These are phyloP conservation scores for Chrysosporium queenslandicum DNA, from an alignment of 2,329 filamentous ascomycete genomes.

Conservation along the genomic window DNA sequence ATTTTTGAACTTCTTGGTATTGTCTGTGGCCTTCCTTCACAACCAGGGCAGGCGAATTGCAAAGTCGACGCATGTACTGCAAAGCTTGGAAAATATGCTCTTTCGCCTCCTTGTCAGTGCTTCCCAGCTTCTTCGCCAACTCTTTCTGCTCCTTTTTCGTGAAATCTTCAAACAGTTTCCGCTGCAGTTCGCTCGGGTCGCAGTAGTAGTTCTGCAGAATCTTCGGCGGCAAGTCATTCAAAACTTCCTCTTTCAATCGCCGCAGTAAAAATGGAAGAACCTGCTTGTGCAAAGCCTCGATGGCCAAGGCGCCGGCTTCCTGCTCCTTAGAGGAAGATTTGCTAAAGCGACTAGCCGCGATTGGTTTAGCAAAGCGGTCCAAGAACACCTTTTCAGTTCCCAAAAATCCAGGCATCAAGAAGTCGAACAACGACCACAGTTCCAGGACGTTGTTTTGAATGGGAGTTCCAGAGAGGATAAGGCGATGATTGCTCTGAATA, in stretches of 20 bases:
- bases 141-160: slow-evolving; percentile 86
- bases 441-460: slow-evolving; percentile 98
- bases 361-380: slow-evolving; percentile 89
- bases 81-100: slow-evolving; percentile 98
- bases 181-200: slow-evolving; percentile 88
- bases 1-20: slow-evolving; percentile 76
- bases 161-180: slow-evolving; percentile 93
- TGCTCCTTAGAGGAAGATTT: slow-evolving; percentile 98
- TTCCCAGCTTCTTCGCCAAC: slow-evolving; percentile 70
- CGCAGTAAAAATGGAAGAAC: slow-evolving; percentile 92
- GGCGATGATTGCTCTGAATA: slow-evolving; percentile 78
- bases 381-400: slow-evolving; percentile 95
- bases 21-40: slow-evolving; percentile 89
- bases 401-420: slow-evolving; percentile 96
- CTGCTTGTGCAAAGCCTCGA: slow-evolving; percentile 97
- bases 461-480: slow-evolving; percentile 92
- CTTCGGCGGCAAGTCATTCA: slow-evolving; percentile 93
- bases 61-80: slow-evolving; percentile 98
- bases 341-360: slow-evolving; percentile 85
- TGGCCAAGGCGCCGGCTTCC: slow-evolving; percentile 88
- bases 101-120: slow-evolving; percentile 83
- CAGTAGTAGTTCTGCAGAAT: slow-evolving; percentile 99
- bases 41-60: slow-evolving; percentile 92
- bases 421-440: slow-evolving; percentile 96
- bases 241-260: slow-evolving; percentile 91